phyloP scores from a whole-genome alignment of 768 basidiomycete genomes.

The Asterophora lycoperdoides region DNA sequence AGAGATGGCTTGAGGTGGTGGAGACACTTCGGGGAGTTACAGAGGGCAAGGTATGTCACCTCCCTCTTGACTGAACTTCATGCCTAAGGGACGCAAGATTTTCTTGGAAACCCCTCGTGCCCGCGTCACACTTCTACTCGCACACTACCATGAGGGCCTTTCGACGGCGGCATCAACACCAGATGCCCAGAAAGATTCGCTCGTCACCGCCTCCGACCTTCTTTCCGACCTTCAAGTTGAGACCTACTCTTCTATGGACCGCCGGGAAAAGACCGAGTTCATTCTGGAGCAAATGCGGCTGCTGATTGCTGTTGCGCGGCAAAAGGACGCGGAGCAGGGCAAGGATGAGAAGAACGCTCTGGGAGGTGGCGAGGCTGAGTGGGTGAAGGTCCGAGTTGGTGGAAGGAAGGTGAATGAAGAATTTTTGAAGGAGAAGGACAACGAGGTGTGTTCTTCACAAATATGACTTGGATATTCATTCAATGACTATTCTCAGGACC shows the following conservation, averaged over 20 bases:
- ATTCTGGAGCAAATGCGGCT: slow-evolving; percentile 97
- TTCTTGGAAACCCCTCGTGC: slow-evolving; percentile 96
- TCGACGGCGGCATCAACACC: slow-evolving; percentile 42
- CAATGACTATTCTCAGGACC: slow-evolving; percentile 50
- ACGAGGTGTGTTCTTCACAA: slow-evolving; percentile 56
- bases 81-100: slow-evolving; percentile 50
- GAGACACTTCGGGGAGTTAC: slow-evolving; percentile 89
- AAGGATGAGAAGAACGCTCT: slow-evolving; percentile 60
- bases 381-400: slow-evolving; percentile 89
- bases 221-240: slow-evolving; percentile 96
- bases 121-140: slow-evolving; percentile 83
- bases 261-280: slow-evolving; percentile 96
- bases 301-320: slow-evolving; percentile 68
- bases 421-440: slow-evolving; percentile 84
- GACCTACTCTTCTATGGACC: slow-evolving; percentile 98
- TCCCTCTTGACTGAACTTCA: background rate
- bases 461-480: background rate
- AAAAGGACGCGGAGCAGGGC: slow-evolving; percentile 67
- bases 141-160: slow-evolving; percentile 79
- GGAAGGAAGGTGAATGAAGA: slow-evolving; percentile 92
- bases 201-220: slow-evolving; percentile 86
- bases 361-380: slow-evolving; percentile 80
- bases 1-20: slow-evolving; percentile 82
- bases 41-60: slow-evolving; percentile 82
- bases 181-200: slow-evolving; percentile 55